A percentile compares a stretch with the other conserved stretches of the same genome.
These are phyloP conservation scores for Fraxinus greggii DNA, from an alignment of 305 asterid genomes.

Conservation along the genomic window DNA sequence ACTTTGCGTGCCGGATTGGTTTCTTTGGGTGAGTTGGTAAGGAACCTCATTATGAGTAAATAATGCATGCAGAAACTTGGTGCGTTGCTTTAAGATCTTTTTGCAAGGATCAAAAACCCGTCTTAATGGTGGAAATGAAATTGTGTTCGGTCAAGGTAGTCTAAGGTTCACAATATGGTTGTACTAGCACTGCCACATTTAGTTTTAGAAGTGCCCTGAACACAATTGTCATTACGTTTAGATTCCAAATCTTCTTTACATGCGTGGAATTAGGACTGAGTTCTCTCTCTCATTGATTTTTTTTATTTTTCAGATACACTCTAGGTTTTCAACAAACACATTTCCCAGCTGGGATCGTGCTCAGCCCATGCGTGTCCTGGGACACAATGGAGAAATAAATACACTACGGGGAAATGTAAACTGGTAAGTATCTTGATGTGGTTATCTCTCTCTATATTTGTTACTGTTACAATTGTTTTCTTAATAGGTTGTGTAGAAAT, in stretches of 20 bases:
- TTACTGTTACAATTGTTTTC: not conserved
- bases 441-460: not conserved
- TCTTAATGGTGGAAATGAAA: slow-evolving; percentile 44
- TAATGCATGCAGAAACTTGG: slow-evolving; percentile 77
- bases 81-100: slow-evolving; percentile 57
- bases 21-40: slow-evolving; percentile 89
- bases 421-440: slow-evolving; percentile 52
- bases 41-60: slow-evolving; percentile 78
- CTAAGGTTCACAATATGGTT: slow-evolving; percentile 41
- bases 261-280: slow-evolving; percentile 21
- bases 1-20: slow-evolving; percentile 82
- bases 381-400: slow-evolving; percentile 98
- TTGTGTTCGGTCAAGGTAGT: slow-evolving; percentile 57
- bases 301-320: slow-evolving; percentile 64
- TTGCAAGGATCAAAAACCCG: slow-evolving; percentile 47
- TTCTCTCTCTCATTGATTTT: slow-evolving; percentile 21
- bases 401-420: slow-evolving; percentile 97
- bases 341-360: slow-evolving; percentile 99
- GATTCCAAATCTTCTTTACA: slow-evolving; percentile 7
- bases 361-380: slow-evolving; percentile 99
- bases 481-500: not conserved
- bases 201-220: slow-evolving; percentile 34
- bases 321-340: slow-evolving; percentile 96
- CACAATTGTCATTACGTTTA: slow-evolving; percentile 29
- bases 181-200: slow-evolving; percentile 34